These are phyloP conservation scores for Podaxis pistillaris DNA, from an alignment of 768 basidiomycete species.

Conservation along the genomic window DNA sequence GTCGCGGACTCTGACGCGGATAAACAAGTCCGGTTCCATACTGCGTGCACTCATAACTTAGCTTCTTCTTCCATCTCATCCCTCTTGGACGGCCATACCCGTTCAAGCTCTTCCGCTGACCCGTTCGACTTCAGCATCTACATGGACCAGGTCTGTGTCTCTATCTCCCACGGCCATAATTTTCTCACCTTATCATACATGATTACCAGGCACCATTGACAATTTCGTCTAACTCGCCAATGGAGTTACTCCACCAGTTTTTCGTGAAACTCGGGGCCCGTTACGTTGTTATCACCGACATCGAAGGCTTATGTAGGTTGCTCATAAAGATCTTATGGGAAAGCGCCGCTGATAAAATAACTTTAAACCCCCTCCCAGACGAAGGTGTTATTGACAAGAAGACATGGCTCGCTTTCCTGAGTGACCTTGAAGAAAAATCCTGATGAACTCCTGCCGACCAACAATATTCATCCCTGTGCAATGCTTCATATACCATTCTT, in stretches of 20 bases:
- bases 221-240: slow-evolving; percentile 78
- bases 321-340: neutral
- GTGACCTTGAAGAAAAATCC: slow-evolving; percentile 63
- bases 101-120: slow-evolving; percentile 35
- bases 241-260: slow-evolving; percentile 91
- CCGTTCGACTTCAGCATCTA: slow-evolving; percentile 82
- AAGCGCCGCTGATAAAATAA: neutral
- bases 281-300: slow-evolving; percentile 83
- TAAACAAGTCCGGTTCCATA: slow-evolving; percentile 63
- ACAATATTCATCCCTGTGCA: neutral
- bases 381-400: slow-evolving; percentile 94
- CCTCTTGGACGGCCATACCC: slow-evolving; percentile 39
- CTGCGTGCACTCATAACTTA: slow-evolving; percentile 38
- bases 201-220: slow-evolving; percentile 75
- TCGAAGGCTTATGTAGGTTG: slow-evolving; percentile 74
- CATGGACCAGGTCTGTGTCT: slow-evolving; percentile 74
- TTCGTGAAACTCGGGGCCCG: slow-evolving; percentile 93
- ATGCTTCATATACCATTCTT: slow-evolving; percentile 14
- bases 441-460: neutral
- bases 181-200: neutral
- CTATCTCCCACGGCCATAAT: neutral
- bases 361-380: slow-evolving; percentile 40
- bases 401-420: slow-evolving; percentile 86
- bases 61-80: slow-evolving; percentile 64
- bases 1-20: slow-evolving; percentile 69